Base-by-base conservation (phyloP, 1,284 basidiomycete species). In the Salmacisia buchloeana region DNA sequence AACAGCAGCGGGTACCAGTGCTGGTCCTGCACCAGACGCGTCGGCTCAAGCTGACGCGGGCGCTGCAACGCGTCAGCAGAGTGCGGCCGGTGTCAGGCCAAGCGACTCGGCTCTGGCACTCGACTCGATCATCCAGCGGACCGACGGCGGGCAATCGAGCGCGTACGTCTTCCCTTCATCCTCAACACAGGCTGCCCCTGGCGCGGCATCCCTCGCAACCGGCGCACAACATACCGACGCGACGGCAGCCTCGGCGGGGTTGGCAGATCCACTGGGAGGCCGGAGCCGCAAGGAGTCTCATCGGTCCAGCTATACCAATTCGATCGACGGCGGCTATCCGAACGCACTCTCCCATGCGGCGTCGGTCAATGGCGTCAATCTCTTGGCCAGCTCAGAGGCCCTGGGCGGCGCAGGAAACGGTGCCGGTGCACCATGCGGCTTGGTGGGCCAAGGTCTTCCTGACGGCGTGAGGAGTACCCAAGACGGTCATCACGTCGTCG, bases 61-160 rank as follows among this genome's bases (percentile, higher is more conserved):
- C n/a, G n/a, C n/a, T n/a, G n/a, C n/a, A n/a, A n/a, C n/a, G n/a
- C n/a, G n/a, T n/a, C n/a, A n/a, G n/a, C n/a, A n/a, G n/a, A n/a
- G n/a, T n/a, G n/a, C n/a, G n/a, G n/a, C n/a, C n/a, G n/a, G n/a
- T n/a, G n/a, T n/a, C n/a, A n/a, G n/a, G n/a, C n/a, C n/a, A n/a
- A n/a, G n/a, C n/a, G n/a, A n/a, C n/a, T 9, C 7, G 23, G 41
- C 41, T 2, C 6, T 18, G 23, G 49, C 27, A 3, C 49, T 54
- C 49, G 27, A 54, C 15, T 54, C 49, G 2, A 33, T 54, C 49
- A 54, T 54, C 49, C 49, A 54, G 25, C 49, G 49, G 7, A 54
- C 49, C 23, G 49, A 54, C 29, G 9, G 29, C 23, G 18, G 10
- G 36, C 36, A 38, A n/a, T n/a, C n/a, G 7, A 43, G 41, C 41